A percentile compares a stretch with the other conserved stretches of the same genome.
phyloP scores from a whole-genome alignment of 768 basidiomycete species.

The Russula compacta region DNA sequence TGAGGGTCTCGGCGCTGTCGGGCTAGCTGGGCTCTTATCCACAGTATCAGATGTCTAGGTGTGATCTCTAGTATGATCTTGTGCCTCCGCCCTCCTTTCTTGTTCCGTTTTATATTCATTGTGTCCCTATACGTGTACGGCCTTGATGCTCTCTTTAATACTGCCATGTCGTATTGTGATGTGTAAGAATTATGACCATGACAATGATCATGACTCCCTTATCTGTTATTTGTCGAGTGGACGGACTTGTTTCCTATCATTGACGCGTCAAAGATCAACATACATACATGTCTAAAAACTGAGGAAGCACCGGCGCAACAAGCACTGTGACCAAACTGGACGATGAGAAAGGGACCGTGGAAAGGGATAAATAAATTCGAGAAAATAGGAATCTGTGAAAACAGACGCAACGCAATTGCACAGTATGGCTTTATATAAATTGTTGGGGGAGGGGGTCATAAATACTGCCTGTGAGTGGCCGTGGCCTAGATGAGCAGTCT shows the following conservation, averaged over 20 bases:
- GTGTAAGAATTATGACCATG: neutral
- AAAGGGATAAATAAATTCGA: neutral
- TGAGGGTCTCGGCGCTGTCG: conserved; percentile 34
- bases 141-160: neutral
- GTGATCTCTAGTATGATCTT: neutral
- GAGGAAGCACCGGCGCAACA: neutral
- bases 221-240: neutral
- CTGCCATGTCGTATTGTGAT: neutral
- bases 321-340: neutral
- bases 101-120: neutral
- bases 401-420: neutral
- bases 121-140: neutral
- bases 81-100: neutral
- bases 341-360: neutral
- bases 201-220: neutral
- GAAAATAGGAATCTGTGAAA: neutral
- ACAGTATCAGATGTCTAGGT: conserved; percentile 37
- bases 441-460: conserved; percentile 1
- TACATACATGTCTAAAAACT: conserved; percentile 3
- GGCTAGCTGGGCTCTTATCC: conserved; percentile 45
- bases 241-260: neutral
- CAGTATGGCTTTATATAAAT: conserved; percentile 2
- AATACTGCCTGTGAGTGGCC: conserved; percentile 8
- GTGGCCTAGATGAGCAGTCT: conserved; percentile 14
- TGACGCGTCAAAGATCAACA: conserved; percentile 9